Evolutionary conservation across 371 early-diverging fungal species (phyloP).

Genomic region (Mucor sp.): DNA sequence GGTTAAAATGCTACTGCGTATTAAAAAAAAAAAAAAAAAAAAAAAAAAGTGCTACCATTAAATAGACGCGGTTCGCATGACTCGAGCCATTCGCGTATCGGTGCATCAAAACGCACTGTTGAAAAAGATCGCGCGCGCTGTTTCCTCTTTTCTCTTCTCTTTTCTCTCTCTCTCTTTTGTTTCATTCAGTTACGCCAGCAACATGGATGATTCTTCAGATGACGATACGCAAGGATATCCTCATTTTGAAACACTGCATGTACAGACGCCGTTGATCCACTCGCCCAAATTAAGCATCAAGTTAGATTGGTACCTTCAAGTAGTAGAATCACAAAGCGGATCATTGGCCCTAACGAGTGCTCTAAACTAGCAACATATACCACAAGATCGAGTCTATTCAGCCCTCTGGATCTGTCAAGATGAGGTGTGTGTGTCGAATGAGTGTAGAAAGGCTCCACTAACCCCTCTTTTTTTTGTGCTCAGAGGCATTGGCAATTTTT

Average conservation of each 20-base stretch:
- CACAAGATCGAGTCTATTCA: slow-evolving; percentile 76
- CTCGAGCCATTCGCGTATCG: neutral
- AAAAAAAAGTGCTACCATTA: neutral
- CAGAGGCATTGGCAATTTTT: slow-evolving; percentile 70
- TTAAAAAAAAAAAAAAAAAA: neutral
- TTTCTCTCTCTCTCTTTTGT: slow-evolving; percentile 7
- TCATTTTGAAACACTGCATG: slow-evolving; percentile 40
- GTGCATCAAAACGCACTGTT: neutral
- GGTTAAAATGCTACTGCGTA: neutral
- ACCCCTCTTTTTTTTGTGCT: neutral
- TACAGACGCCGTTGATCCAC: slow-evolving; percentile 50
- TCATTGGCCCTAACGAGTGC: too few relatives aligned
- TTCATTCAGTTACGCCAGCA: neutral
- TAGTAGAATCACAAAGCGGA: too few relatives aligned
- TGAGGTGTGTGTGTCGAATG: slow-evolving; percentile 46
- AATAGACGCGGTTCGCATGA: neutral
- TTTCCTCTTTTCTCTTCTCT: slow-evolving; percentile 3
- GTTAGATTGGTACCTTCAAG: slow-evolving; percentile 39
- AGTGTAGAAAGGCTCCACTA: neutral
- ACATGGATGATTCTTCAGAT: slow-evolving; percentile 45
- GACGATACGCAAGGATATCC: slow-evolving; percentile 34
- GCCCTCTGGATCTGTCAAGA: slow-evolving; percentile 76
- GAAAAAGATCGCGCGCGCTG: neutral
- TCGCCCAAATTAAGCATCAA: slow-evolving; percentile 44
- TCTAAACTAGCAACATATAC: slow-evolving; percentile 60